Base-by-base conservation (phyloP, 768 basidiomycete genomes). In the Leccinum disarticulatum region DNA sequence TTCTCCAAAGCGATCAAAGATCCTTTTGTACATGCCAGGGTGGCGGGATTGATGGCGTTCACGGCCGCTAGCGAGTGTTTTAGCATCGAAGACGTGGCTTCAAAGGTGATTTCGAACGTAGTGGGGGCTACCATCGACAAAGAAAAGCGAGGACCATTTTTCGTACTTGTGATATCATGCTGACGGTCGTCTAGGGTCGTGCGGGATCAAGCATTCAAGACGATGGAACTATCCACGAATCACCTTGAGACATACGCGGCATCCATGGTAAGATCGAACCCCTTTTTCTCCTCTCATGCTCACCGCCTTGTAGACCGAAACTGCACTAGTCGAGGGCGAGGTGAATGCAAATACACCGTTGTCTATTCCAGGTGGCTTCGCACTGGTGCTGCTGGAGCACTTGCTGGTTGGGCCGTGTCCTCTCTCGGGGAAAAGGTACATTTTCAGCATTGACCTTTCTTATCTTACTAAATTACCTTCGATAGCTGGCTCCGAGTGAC, bases 371-470 rank as follows among this genome's bases (percentile, higher is more conserved):
- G 68, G 71, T n/a, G 67, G 66, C 7, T 66, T 72, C 43, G 66
- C 63, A 50, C 94, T 0, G 95, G 94, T 0, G 95, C 95, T 3
- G 96, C 95, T 17, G 89, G 91, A 8, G 90, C 88, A 17, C 77
- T 99, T 3, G 95, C 96, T 14, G 93, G 95, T 6, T 98, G 96
- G 96, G 96, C 96, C 2, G 93, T 98, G 47, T 90, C 93, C 4
- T 94, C 91, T 0, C 68, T 98, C 0, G 87, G 90, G 28, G 94
- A 87, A 76, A 91, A 90, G 80, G 91, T 90, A 55, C 76, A 56
- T 14, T 5, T 13, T 50, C 22, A 13, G 19, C 2, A 3, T 30
- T 1, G 14, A 41, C 7, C 1, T 13, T 22, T 43, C 19, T 15
- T 13, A 15, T n/a, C 33, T 58, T 4, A 52, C 10, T 19, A 31